Evolutionary conservation across 2,329 filamentous ascomycete genomes (phyloP).

Genomic region (Clathrospora elynae): DNA sequence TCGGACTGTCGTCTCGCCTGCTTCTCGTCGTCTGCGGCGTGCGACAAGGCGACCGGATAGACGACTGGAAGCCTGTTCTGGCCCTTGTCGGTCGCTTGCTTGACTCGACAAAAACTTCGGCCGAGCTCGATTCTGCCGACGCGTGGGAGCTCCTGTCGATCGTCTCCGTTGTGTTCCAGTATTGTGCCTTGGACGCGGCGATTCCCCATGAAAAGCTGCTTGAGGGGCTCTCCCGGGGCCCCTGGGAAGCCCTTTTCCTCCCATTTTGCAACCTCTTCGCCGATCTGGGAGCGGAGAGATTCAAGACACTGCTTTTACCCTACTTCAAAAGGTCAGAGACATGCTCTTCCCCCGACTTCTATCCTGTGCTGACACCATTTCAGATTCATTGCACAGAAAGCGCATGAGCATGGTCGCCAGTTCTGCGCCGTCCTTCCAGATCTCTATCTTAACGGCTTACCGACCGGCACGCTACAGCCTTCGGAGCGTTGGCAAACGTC

Average conservation of each 20-base stretch:
- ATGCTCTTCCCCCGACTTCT: background rate
- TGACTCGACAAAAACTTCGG: constrained; percentile 46
- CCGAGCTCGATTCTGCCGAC: constrained; percentile 18
- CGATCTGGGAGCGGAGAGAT: constrained; percentile 72
- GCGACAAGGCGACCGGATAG: constrained; percentile 77
- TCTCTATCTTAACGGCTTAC: constrained; percentile 30
- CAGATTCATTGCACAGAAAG: constrained; percentile 68
- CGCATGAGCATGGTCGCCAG: constrained; percentile 38
- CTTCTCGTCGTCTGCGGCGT: constrained; percentile 75
- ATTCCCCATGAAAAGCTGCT: constrained; percentile 72
- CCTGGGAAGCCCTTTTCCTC: constrained; percentile 75
- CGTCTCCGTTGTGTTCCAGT: constrained; percentile 70
- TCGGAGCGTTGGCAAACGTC: constrained; percentile 38
- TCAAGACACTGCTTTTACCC: constrained; percentile 76
- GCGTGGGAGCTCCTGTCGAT: constrained; percentile 51
- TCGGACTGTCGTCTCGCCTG: constrained; percentile 51
- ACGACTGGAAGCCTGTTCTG: constrained; percentile 71
- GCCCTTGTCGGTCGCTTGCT: constrained; percentile 47
- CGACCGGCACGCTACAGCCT: constrained; percentile 23
- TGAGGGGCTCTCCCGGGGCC: constrained; percentile 67
- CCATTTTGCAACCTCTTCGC: constrained; percentile 83
- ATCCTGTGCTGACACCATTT: constrained; percentile 27
- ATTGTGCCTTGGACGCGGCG: constrained; percentile 77
- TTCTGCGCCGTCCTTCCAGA: constrained; percentile 40
- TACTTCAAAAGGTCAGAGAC: constrained; percentile 74